Evolutionary conservation across 352 stramenopile genomes (phyloP).

Genomic region (Blastocystis sp.): DNA sequence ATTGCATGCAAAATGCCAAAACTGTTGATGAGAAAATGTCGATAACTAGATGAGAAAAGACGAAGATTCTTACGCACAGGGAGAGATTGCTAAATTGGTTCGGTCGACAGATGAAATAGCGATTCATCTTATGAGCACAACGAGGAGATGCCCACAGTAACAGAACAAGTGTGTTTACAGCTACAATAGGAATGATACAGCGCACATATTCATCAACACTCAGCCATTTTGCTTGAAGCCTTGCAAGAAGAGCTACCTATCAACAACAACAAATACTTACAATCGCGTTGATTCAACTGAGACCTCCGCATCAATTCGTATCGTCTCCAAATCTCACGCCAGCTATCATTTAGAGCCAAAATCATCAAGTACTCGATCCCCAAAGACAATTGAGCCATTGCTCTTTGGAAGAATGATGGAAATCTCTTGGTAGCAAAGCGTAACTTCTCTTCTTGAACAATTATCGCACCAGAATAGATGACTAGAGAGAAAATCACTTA

Average conservation of each 20-base stretch:
- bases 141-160: slow-evolving; percentile 12
- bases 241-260: neutral
- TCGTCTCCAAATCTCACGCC: slow-evolving; percentile 14
- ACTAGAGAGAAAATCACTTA: neutral
- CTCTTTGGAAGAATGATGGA: neutral
- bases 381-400: neutral
- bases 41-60: neutral
- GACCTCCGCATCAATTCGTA: slow-evolving; percentile 2
- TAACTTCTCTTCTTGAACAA: slow-evolving; percentile 19
- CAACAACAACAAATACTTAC: neutral
- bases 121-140: neutral
- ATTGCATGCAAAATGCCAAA: slow-evolving; percentile 16
- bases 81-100: neutral
- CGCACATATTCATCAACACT: neutral
- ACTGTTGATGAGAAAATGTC: slow-evolving; percentile 37
- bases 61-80: neutral
- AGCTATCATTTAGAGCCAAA: neutral
- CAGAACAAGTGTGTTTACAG: neutral
- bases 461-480: slow-evolving; percentile 17
- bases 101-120: neutral
- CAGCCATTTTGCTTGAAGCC: neutral
- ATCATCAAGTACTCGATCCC: neutral
- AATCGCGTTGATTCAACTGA: neutral
- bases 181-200: slow-evolving; percentile 12
- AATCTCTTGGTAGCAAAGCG: slow-evolving; percentile 11